These are phyloP conservation scores for Nicotiana otophora DNA, from an alignment of 257 asterid genomes.

Conservation along the genomic window DNA sequence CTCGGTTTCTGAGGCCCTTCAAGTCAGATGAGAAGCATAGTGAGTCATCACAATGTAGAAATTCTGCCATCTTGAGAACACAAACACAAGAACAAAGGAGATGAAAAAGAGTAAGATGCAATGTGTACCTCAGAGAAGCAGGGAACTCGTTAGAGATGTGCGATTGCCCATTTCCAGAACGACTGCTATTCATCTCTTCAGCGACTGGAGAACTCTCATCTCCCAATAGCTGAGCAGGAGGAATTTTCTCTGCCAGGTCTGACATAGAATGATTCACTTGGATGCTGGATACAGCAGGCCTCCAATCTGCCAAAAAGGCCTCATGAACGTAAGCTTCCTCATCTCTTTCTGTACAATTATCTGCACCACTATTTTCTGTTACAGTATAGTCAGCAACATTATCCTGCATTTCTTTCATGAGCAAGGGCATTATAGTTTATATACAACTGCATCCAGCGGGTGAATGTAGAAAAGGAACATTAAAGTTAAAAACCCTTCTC, in stretches of 20 bases:
- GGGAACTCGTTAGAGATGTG: constrained; percentile 31
- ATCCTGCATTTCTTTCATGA: constrained; percentile 38
- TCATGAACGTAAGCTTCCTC: constrained; percentile 94
- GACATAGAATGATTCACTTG: constrained; percentile 21
- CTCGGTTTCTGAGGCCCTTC: constrained; percentile 47
- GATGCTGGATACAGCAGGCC: constrained; percentile 44
- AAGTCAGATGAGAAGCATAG: constrained; percentile 19
- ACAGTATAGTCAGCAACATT: constrained; percentile 45
- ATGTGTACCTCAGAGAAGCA: constrained; percentile 44
- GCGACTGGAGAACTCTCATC: constrained; percentile 37
- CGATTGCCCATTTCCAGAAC: constrained; percentile 30
- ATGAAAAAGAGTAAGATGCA: not conserved
- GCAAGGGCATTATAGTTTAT: constrained; percentile 1
- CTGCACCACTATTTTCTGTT: constrained; percentile 43
- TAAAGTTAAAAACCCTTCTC: not conserved
- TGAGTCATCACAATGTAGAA: constrained; percentile 16
- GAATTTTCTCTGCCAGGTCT: constrained; percentile 6
- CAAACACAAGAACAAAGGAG: not conserved
- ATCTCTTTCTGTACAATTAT: constrained; percentile 50
- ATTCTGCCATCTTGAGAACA: not conserved
- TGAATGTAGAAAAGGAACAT: not conserved
- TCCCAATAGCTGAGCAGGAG: constrained; percentile 22
- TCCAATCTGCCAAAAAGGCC: constrained; percentile 95
- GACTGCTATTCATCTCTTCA: constrained; percentile 25
- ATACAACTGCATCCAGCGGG: not conserved